A percentile compares a stretch with the other conserved stretches of the same genome.
phyloP scores from a whole-genome alignment of 2,329 filamentous ascomycete genomes.

The Leptoxyphium fumago region DNA sequence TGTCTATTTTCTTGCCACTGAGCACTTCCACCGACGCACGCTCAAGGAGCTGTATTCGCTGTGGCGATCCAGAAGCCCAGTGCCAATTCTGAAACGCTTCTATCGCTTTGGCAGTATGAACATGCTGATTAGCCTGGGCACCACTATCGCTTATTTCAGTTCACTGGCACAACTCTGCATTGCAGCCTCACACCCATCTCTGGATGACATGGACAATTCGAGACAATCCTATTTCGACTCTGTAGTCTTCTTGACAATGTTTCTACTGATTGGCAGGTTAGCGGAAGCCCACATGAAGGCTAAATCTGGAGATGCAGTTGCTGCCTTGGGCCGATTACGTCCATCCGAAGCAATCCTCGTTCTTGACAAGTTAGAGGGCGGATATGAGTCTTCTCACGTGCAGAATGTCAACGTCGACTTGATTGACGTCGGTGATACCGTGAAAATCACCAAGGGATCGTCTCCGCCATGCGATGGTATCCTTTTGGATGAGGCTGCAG shows the following conservation, averaged over 20 bases:
- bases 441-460: constrained; percentile 61
- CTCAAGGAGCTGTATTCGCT: constrained; percentile 63
- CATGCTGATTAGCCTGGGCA: constrained; percentile 78
- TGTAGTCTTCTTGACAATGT: constrained; percentile 81
- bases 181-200: constrained; percentile 23
- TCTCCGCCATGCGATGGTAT: constrained; percentile 75
- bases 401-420: constrained; percentile 47
- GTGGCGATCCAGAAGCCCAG: constrained; percentile 62
- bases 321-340: constrained; percentile 60
- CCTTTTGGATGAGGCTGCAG: constrained; percentile 41
- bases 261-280: constrained; percentile 59
- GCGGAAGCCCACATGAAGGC: constrained; percentile 86
- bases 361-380: constrained; percentile 8
- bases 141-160: constrained; percentile 72
- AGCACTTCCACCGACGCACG: constrained; percentile 68
- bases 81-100: constrained; percentile 59
- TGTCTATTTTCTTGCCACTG: constrained; percentile 73
- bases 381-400: constrained; percentile 15
- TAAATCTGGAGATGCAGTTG: constrained; percentile 74
- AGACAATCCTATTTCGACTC: constrained; percentile 64
- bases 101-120: constrained; percentile 97
- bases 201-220: constrained; percentile 8
- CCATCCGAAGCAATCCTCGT: constrained; percentile 64
- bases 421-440: constrained; percentile 39
- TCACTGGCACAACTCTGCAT: constrained; percentile 63